phyloP scores from a whole-genome alignment of 192 early-diverging fungal genomes.

The Backusella circina region DNA sequence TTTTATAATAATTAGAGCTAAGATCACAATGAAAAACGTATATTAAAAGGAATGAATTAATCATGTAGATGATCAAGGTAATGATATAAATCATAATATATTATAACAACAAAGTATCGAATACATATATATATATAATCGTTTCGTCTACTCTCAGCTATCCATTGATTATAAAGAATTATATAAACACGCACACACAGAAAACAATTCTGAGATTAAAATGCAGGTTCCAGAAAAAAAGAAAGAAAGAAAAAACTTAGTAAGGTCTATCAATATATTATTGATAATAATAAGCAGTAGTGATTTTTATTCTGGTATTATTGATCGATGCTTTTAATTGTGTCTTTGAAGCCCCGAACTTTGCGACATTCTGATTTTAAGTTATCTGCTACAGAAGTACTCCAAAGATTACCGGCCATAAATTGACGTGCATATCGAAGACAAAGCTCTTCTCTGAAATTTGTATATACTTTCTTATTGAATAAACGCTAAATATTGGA shows the following conservation, averaged over 20 bases:
- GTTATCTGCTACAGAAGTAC: slow-evolving; percentile 31
- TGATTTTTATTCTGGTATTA: background rate
- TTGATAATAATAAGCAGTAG: background rate
- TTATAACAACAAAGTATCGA: background rate
- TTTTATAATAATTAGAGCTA: too few species aligned
- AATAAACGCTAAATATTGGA: slow-evolving; percentile 38
- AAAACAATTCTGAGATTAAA: background rate
- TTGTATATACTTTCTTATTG: slow-evolving; percentile 43
- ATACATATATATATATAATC: background rate
- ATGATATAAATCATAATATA: background rate
- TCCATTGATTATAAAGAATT: background rate
- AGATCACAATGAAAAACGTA: background rate
- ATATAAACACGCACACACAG: background rate
- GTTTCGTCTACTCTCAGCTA: background rate
- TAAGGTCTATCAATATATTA: background rate
- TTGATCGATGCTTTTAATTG: slow-evolving; percentile 12
- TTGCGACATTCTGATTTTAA: slow-evolving; percentile 37
- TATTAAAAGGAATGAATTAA: background rate
- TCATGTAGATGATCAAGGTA: background rate
- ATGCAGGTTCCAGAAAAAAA: background rate
- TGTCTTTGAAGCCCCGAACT: slow-evolving; percentile 38
- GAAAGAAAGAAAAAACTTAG: background rate
- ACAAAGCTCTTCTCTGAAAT: slow-evolving; percentile 51
- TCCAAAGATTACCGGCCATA: slow-evolving; percentile 31
- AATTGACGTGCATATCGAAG: slow-evolving; percentile 48